Base-by-base conservation (phyloP, 345 rosid genomes). In the Euphorbia pulcherrima region DNA sequence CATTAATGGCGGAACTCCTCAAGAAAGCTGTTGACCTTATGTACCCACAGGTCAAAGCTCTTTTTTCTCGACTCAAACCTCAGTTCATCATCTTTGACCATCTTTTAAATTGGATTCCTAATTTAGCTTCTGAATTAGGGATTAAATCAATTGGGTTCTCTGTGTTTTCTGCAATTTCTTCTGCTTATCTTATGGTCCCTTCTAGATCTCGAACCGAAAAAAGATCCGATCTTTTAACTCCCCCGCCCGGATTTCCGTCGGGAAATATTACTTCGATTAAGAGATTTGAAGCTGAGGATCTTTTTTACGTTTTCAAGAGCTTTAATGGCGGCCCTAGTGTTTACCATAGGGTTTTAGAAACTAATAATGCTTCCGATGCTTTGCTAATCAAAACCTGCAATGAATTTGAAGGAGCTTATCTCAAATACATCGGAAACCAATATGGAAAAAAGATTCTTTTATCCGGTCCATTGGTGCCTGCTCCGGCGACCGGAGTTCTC, bases 391-490 rank as follows among this genome's bases (percentile, higher is more conserved):
- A 72, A 37, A 73, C 78, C 0, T 72, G 73, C 48, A 20, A 60
- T 0, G 69, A 81, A 70, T 67, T 75, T 67, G 84, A 81, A 62
- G 68, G 52, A 4, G 72, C 68, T 27, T 78, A 78, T n/a, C 27
- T 78, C 3, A 74, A 78, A 30, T 75, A 20, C 64, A 6, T 53
- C 10, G 62, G 27, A 20, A 57, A 24, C 18, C 70, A 73, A 54
- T 67, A 58, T 56, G 57, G 64, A n/a, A 81, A 81, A 50, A 72
- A 62, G 7, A 56, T 64, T 17, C 74, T 75, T 37, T 52, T 78
- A 44, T 21, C 67, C 0, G 82, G 84, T 47, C 80, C 84, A 5
- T 51, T 75, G 6, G 71, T 76, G 17, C 78, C 82, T 0, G 76
- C 67, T 13, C 69, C 78, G 23, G 67, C 72, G 1, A 8, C 78